These are phyloP conservation scores for Hydnomerulius pinastri DNA, from an alignment of 768 basidiomycete species.

Conservation along the genomic window DNA sequence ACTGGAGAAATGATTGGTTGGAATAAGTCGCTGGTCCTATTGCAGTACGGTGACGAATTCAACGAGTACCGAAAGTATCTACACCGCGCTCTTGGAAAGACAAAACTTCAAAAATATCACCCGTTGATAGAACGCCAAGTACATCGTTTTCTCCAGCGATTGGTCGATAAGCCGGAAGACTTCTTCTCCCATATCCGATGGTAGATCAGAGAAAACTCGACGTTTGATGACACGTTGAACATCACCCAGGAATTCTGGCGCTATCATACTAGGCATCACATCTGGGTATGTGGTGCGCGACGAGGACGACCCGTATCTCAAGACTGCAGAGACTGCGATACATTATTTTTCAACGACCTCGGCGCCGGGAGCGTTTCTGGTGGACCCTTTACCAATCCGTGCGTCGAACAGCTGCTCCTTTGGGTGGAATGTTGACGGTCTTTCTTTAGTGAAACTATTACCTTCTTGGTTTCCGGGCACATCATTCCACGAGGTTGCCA, in stretches of 20 bases:
- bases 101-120: slow-evolving; percentile 32
- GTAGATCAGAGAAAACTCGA: slow-evolving; percentile 27
- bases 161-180: slow-evolving; percentile 49
- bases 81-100: slow-evolving; percentile 1
- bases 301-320: slow-evolving; percentile 33
- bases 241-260: slow-evolving; percentile 38
- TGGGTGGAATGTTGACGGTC: neutral
- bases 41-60: neutral
- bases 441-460: slow-evolving; percentile 1
- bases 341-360: slow-evolving; percentile 22
- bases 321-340: slow-evolving; percentile 23
- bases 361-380: slow-evolving; percentile 33
- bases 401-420: too few relatives aligned
- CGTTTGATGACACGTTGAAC: too few relatives aligned
- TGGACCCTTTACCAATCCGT: slow-evolving; percentile 18
- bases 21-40: neutral
- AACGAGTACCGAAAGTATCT: slow-evolving; percentile 1
- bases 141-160: slow-evolving; percentile 47
- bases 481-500: neutral
- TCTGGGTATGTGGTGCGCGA: slow-evolving; percentile 35
- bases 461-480: neutral
- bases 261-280: slow-evolving; percentile 32
- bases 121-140: slow-evolving; percentile 49
- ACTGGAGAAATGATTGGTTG: slow-evolving; percentile 1
- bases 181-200: slow-evolving; percentile 47